These are phyloP conservation scores for Tolypocladium sp. DNA, from an alignment of 2,329 filamentous ascomycete species.

Conservation along the genomic window DNA sequence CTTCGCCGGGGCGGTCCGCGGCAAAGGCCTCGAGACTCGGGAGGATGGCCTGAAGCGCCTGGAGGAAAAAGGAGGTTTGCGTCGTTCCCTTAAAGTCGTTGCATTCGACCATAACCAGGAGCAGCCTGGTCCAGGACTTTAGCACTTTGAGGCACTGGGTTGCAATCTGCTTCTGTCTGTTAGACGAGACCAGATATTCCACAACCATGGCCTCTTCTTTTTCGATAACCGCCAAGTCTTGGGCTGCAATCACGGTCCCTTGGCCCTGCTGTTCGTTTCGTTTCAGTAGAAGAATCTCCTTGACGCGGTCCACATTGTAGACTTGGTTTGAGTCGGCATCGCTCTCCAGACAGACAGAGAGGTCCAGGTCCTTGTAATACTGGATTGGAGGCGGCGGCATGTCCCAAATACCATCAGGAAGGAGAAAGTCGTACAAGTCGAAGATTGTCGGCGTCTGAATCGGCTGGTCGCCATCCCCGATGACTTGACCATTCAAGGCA, in stretches of 20 bases:
- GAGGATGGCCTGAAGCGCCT: conserved; percentile 77
- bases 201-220: conserved; percentile 52
- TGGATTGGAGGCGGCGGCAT: conserved; percentile 42
- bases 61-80: conserved; percentile 71
- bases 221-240: conserved; percentile 41
- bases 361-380: conserved; percentile 57
- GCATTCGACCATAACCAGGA: conserved; percentile 73
- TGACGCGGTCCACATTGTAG: conserved; percentile 62
- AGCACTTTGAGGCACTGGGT: conserved; percentile 58
- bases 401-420: conserved; percentile 40
- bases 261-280: conserved; percentile 49
- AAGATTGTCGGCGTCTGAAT: conserved; percentile 70
- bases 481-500: conserved; percentile 69
- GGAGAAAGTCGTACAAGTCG: conserved; percentile 84
- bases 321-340: conserved; percentile 47
- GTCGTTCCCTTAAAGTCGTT: conserved; percentile 68
- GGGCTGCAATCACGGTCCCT: conserved; percentile 37
- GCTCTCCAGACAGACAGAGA: conserved; percentile 54
- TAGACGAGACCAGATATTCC: conserved; percentile 52
- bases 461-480: conserved; percentile 55
- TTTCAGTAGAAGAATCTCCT: conserved; percentile 64
- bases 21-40: conserved; percentile 78
- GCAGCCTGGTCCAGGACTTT: conserved; percentile 73
- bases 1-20: conserved; percentile 57
- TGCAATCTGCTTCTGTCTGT: conserved; percentile 51